Evolutionary conservation across 1,284 basidiomycete genomes (phyloP).

Genomic region (Boletus sp.): DNA sequence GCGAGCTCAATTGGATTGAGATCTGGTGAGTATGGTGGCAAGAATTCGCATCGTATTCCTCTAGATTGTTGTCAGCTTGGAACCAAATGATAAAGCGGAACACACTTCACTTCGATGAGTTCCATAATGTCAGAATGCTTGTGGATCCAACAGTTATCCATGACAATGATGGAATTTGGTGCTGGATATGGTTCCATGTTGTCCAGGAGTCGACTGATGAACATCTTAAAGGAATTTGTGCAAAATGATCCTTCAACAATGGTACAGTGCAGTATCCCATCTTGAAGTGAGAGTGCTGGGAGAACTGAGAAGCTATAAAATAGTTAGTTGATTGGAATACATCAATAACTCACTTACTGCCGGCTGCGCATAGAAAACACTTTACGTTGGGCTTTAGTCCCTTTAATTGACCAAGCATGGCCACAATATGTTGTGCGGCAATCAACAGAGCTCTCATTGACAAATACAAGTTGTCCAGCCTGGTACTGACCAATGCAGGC

Average conservation of each 20-base stretch:
- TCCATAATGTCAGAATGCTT: too few species aligned
- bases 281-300: background rate
- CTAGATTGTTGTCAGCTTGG: too few species aligned
- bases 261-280: slow-evolving; percentile 13
- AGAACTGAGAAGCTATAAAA: background rate
- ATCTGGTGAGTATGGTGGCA: too few species aligned
- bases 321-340: background rate
- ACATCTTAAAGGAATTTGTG: background rate
- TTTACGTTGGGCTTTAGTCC: background rate
- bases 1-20: too few species aligned
- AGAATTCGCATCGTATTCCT: too few species aligned
- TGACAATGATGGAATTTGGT: too few species aligned
- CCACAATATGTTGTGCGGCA: background rate
- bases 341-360: background rate
- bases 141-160: too few species aligned
- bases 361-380: background rate
- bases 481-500: background rate
- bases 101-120: too few species aligned
- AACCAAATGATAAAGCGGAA: too few species aligned
- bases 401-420: background rate
- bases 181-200: slow-evolving; percentile 32
- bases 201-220: slow-evolving; percentile 23
- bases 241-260: slow-evolving; percentile 26
- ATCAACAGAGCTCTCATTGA: background rate
- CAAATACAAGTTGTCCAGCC: background rate